Percentiles rank a stretch among this genome's conserved stretches.
Conservation (phyloP, 148 eudicot species). For the Tetragonia tetragonoides region DNA sequence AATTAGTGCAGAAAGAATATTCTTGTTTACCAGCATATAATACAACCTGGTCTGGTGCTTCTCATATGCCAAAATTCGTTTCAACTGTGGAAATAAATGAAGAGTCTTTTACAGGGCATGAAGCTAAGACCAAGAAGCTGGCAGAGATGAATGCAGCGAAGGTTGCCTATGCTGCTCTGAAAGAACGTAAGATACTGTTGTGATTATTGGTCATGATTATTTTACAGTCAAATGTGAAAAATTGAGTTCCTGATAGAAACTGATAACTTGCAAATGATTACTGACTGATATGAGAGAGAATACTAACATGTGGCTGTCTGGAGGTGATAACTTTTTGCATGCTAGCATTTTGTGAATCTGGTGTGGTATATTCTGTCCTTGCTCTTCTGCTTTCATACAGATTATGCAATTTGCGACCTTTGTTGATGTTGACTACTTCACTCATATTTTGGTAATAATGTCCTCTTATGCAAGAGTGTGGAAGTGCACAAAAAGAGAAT, state of each 20-base stretch:
- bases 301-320: not conserved
- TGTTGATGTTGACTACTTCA: not conserved
- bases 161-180: conserved; percentile 58
- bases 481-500: not conserved
- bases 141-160: conserved; percentile 79
- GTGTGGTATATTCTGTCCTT: not conserved
- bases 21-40: conserved; percentile 50
- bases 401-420: not conserved
- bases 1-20: conserved; percentile 49
- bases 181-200: conserved; percentile 41
- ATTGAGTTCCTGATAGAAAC: not conserved
- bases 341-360: not conserved
- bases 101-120: conserved; percentile 50
- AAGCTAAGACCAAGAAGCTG: conserved; percentile 69
- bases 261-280: not conserved
- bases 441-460: not conserved
- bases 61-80: conserved; percentile 55
- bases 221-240: not conserved
- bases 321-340: not conserved
- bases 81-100: conserved; percentile 51
- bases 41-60: conserved; percentile 44
- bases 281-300: not conserved
- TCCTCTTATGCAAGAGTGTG: not conserved
- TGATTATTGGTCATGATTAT: not conserved
- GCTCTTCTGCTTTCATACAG: not conserved